phyloP scores from a whole-genome alignment of 2,329 filamentous ascomycete genomes.

The Pestalotiopsis fici region DNA sequence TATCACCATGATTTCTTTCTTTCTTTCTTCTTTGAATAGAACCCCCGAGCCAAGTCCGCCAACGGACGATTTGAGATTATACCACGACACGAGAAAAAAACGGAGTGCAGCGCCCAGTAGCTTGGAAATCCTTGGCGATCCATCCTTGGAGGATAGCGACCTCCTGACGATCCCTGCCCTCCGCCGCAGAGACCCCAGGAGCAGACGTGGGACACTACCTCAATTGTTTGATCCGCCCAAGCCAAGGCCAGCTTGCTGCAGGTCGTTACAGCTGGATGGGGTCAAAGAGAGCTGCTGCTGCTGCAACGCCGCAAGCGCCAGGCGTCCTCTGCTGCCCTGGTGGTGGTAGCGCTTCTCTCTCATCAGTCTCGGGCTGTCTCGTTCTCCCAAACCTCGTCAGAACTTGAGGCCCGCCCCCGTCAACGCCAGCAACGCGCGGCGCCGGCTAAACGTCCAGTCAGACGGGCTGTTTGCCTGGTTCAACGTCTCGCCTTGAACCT shows the following conservation, averaged over 20 bases:
- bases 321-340: not conserved
- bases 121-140: not conserved
- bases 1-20: not conserved
- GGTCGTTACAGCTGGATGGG: conserved; percentile 6
- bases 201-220: conserved; percentile 1
- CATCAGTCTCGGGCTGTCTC: not conserved
- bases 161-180: conserved; percentile 9
- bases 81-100: not conserved
- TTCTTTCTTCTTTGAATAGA: not conserved
- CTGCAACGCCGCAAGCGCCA: not conserved
- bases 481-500: too few relatives aligned
- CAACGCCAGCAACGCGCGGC: not conserved
- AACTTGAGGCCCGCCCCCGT: not conserved
- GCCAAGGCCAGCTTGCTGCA: conserved; percentile 4
- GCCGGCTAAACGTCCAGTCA: not conserved
- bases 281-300: not conserved
- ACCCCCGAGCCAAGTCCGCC: not conserved
- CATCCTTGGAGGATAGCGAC: conserved; percentile 2
- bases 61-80: not conserved
- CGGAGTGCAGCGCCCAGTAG: not conserved
- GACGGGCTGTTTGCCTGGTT: not conserved
- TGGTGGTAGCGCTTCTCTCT: not conserved
- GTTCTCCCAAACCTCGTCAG: not conserved
- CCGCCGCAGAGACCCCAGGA: not conserved
- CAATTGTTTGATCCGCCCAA: conserved; percentile 7